Evolutionary conservation across 225 moss, liverwort and hornwort genomes (phyloP), one percentile per base, ranked within the genome.

Genomic region (Bryum argenteum): DNA sequence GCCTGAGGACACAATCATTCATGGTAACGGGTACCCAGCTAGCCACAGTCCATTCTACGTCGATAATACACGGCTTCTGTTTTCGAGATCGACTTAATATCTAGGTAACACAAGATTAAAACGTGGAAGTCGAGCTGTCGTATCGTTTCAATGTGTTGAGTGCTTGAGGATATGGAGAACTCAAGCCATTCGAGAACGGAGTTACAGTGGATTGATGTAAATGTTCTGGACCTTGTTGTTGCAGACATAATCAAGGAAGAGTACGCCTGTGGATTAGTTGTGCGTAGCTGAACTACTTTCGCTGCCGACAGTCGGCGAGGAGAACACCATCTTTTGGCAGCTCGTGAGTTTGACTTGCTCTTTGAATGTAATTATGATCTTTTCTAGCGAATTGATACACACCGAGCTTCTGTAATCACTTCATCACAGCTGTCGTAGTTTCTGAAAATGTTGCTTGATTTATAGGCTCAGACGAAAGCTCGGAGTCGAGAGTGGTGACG

Each of bases 1-100:
- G 21, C 37, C 17, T 65, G 58, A 57, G 65, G 66, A 66, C 38
- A 66, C n/a, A 58, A n/a, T 66, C 65, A 58, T 74, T 74, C 74
- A 58, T 20, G 57, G 56, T 37, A 21, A 45, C 56, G 5, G 33
- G 33, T 33, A 33, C 33, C 33, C 5, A 28, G 28, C 55, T 10
- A 44, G 1, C 0, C 16, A 20, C n/a, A 53, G 39, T n/a, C 41
- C 9, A 8, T 4, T 13, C 53, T 62, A 42, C 3, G 52, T 63
- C 24, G 19, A 47, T 47, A 14, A 48, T 7, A 17, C 17, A 15
- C 22, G 24, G 40, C 17, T 48, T 48, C 47, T 18, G 18, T 18
- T 51, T 8, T 26, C 26, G 26, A 26, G 67, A 43, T 73, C 44
- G 8, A 26, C 19, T 41, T 26, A 6, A 24, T 63, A 1, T 42